phyloP scores from a whole-genome alignment of 2,329 filamentous ascomycete species.

The Xylariaceae sp. region DNA sequence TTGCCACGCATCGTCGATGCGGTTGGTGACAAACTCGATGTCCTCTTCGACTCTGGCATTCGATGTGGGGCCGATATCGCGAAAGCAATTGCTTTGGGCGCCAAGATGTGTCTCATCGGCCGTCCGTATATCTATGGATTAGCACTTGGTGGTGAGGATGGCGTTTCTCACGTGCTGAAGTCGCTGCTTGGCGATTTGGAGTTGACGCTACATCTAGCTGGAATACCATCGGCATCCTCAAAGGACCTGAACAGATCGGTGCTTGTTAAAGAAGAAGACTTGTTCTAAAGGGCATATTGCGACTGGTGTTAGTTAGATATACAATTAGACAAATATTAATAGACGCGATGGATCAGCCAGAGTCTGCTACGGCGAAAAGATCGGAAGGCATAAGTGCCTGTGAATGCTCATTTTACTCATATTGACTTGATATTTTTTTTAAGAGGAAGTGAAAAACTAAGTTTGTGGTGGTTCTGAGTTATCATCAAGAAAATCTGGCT shows the following conservation, averaged over 20 bases:
- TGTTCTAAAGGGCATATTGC: too few species aligned
- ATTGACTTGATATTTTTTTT: too few species aligned
- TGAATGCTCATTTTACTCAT: too few species aligned
- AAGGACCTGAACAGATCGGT: conserved; percentile 17
- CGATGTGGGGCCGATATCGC: conserved; percentile 55
- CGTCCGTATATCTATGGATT: conserved; percentile 51
- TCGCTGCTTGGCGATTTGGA: conserved; percentile 24
- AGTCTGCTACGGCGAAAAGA: too few species aligned
- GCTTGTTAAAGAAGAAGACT: conserved; percentile 21
- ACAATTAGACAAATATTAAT: too few species aligned
- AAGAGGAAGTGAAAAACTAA: too few species aligned
- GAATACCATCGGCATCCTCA: conserved; percentile 17
- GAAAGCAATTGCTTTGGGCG: conserved; percentile 55
- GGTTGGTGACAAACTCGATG: conserved; percentile 53
- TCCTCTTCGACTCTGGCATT: conserved; percentile 60
- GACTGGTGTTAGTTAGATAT: too few species aligned
- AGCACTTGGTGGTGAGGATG: conserved; percentile 24
- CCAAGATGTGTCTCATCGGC: conserved; percentile 55
- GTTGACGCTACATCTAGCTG: conserved; percentile 24
- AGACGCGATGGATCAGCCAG: too few species aligned
- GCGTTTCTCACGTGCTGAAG: conserved; percentile 23
- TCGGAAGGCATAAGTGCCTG: too few species aligned
- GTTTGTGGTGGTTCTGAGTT: too few species aligned
- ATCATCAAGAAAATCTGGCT: too few species aligned
- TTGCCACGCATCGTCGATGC: conserved; percentile 58